These are phyloP conservation scores for Ogataea methylovora DNA, from an alignment of 805 yeast genomes.

Conservation along the genomic window DNA sequence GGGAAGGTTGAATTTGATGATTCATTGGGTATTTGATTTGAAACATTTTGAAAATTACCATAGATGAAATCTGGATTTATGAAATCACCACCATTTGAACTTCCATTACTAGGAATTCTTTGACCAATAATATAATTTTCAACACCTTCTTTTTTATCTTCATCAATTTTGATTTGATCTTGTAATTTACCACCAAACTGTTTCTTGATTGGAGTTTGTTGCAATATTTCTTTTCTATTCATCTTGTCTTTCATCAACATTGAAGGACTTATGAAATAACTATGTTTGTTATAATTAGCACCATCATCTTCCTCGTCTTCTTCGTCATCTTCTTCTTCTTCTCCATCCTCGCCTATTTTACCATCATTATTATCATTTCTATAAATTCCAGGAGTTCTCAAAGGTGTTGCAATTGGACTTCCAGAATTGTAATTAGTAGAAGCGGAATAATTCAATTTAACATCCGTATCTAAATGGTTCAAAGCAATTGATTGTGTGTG, in stretches of 20 bases:
- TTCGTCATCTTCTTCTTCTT: conserved; percentile 5
- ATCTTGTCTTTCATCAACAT: conserved; percentile 17
- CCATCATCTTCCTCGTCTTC: conserved; percentile 10
- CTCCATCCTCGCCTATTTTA: background rate
- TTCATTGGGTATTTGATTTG: no score
- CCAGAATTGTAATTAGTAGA: conserved; percentile 4
- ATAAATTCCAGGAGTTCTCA: conserved; percentile 18
- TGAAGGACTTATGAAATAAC: conserved; percentile 16
- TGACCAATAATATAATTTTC: background rate
- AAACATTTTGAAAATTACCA: conserved; percentile 7
- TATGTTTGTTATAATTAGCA: conserved; percentile 7
- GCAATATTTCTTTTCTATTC: background rate
- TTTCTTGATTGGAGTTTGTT: conserved; percentile 2
- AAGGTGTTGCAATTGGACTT: conserved; percentile 20
- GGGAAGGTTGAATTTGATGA: background rate
- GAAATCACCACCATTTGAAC: background rate
- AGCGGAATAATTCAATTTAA: no score
- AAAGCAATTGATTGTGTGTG: conserved; percentile 14
- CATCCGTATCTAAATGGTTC: conserved; percentile 24
- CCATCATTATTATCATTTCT: conserved; percentile 4
- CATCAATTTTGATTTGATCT: conserved; percentile 4
- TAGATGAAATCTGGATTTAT: conserved; percentile 14
- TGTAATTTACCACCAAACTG: conserved; percentile 22
- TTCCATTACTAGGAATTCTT: background rate
- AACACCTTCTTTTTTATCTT: background rate